These are phyloP conservation scores for Pleurotus citrinopileatus DNA, from an alignment of 768 basidiomycete genomes.

Conservation along the genomic window DNA sequence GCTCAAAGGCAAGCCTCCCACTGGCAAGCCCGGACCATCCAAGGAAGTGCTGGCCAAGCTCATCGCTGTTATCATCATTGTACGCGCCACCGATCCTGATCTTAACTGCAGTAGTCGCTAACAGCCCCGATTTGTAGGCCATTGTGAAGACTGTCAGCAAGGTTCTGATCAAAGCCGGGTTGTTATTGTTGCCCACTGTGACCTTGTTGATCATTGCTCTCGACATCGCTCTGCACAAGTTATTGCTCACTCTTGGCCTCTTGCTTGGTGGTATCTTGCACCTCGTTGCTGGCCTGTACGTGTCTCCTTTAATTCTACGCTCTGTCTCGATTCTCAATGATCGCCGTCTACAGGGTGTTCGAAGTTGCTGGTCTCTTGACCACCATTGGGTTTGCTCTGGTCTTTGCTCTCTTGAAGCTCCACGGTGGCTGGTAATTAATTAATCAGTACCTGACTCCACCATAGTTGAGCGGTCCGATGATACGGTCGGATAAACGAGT, in stretches of 20 bases:
- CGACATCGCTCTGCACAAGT: constrained; percentile 23
- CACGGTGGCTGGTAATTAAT: background rate
- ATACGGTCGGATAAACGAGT: no score
- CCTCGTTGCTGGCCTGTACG: constrained; percentile 24
- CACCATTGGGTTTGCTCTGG: background rate
- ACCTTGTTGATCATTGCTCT: constrained; percentile 20
- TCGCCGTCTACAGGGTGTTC: background rate
- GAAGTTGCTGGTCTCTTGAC: background rate
- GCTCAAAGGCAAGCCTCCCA: constrained; percentile 13
- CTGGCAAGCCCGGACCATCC: constrained; percentile 20
- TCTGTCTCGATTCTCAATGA: background rate
- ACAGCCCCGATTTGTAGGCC: constrained; percentile 13
- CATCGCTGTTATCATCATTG: constrained; percentile 23
- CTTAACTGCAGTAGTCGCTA: background rate
- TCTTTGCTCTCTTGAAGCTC: background rate
- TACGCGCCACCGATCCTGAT: constrained; percentile 7
- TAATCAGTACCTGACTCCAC: no score
- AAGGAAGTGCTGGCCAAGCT: constrained; percentile 24
- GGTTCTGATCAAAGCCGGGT: constrained; percentile 18
- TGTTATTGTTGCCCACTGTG: constrained; percentile 19
- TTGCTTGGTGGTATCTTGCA: constrained; percentile 26
- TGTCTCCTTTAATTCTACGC: background rate
- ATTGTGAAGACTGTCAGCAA: constrained; percentile 19
- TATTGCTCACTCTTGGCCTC: constrained; percentile 22
- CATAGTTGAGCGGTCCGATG: no score